phyloP scores from a whole-genome alignment of 1,284 basidiomycete genomes.

The Lentinula novae-zelandiae region DNA sequence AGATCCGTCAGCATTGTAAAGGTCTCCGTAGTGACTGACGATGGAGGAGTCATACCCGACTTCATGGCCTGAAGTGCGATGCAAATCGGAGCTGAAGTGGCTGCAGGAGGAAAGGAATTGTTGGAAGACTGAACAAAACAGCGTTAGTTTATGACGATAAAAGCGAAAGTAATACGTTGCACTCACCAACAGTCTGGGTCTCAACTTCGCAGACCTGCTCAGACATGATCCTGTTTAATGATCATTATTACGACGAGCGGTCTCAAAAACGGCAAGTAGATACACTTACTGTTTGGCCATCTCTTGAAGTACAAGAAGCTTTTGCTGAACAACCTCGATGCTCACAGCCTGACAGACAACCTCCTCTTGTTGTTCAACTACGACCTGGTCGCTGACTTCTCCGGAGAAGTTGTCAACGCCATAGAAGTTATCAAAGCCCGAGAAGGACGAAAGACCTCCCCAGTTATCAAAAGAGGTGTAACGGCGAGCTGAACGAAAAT shows the following conservation, averaged over 20 bases:
- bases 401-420: slow-evolving; percentile 19
- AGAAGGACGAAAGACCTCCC: slow-evolving; percentile 17
- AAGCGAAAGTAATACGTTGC: not conserved
- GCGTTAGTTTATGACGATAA: not conserved
- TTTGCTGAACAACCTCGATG: slow-evolving; percentile 25
- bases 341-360: slow-evolving; percentile 21
- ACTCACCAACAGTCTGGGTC: slow-evolving; percentile 24
- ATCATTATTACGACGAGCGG: not conserved
- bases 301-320: slow-evolving; percentile 24
- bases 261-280: not conserved
- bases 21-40: slow-evolving; percentile 17
- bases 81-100: slow-evolving; percentile 25
- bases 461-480: slow-evolving; percentile 11
- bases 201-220: slow-evolving; percentile 31
- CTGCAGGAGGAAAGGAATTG: slow-evolving; percentile 17
- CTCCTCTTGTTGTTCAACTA: slow-evolving; percentile 16
- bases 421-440: slow-evolving; percentile 20
- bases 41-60: slow-evolving; percentile 22
- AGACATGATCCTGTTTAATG: slow-evolving; percentile 30
- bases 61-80: slow-evolving; percentile 21
- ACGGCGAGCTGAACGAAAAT: slow-evolving; percentile 3
- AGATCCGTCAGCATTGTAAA: slow-evolving; percentile 17
- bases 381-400: slow-evolving; percentile 9
- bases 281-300: slow-evolving; percentile 25
- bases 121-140: slow-evolving; percentile 7